These are phyloP conservation scores for Calocybe gambosa DNA, from an alignment of 1,284 basidiomycete species.

Conservation along the genomic window DNA sequence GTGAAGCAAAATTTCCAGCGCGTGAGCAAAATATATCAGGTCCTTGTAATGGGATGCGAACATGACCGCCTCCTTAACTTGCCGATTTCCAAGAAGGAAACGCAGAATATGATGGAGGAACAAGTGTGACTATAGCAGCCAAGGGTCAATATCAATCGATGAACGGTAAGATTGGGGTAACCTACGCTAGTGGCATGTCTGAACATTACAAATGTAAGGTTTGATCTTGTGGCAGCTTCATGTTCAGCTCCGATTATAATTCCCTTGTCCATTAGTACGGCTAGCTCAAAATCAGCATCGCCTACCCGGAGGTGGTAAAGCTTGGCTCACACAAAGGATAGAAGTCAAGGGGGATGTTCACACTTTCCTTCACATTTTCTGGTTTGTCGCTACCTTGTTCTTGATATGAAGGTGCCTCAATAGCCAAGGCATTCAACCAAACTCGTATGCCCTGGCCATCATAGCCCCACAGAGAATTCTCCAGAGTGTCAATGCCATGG, in stretches of 20 bases:
- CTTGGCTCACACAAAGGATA: conserved; percentile 84
- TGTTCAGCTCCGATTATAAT: conserved; percentile 96
- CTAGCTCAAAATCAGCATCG: conserved; percentile 34
- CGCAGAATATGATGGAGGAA: conserved; percentile 92
- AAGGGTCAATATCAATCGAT: background rate
- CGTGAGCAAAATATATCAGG: conserved; percentile 91
- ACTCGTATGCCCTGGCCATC: conserved; percentile 87
- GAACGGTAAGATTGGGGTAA: conserved; percentile 6
- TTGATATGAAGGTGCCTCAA: conserved; percentile 52
- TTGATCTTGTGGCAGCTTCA: conserved; percentile 71
- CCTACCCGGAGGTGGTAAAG: background rate
- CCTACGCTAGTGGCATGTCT: conserved; percentile 85
- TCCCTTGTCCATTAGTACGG: conserved; percentile 97
- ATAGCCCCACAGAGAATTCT: conserved; percentile 97
- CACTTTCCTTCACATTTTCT: conserved; percentile 84
- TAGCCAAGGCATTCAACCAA: conserved; percentile 93
- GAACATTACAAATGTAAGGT: conserved; percentile 89
- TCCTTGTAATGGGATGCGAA: conserved; percentile 86
- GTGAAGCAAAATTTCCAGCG: conserved; percentile 91
- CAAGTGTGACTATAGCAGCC: conserved; percentile 74
- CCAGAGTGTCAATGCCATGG: conserved; percentile 85
- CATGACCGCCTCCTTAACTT: conserved; percentile 74
- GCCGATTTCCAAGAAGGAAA: conserved; percentile 71
- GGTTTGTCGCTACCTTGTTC: conserved; percentile 38
- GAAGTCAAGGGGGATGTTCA: conserved; percentile 87